Evolutionary conservation across 805 yeast species (phyloP).

Genomic region (Yarrowia osloensis): DNA sequence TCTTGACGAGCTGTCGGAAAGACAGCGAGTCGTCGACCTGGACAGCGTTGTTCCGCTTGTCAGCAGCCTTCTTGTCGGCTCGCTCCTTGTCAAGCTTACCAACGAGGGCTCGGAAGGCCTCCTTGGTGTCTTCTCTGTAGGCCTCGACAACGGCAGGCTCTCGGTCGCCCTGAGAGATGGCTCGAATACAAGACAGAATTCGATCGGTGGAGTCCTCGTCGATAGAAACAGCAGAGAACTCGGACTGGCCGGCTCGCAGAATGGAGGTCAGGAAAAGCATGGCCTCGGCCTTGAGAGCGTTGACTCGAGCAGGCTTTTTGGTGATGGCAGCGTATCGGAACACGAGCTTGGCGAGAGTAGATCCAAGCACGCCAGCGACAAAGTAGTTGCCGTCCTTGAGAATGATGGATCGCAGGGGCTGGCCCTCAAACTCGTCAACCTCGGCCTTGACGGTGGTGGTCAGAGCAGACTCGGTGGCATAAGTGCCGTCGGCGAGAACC

Average conservation of each 20-base stretch:
- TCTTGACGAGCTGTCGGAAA: constrained; percentile 74
- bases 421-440: constrained; percentile 46
- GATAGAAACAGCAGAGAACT: constrained; percentile 67
- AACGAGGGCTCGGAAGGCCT: constrained; percentile 76
- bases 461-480: constrained; percentile 89
- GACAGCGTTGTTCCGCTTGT: constrained; percentile 62
- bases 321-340: constrained; percentile 67
- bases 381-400: constrained; percentile 81
- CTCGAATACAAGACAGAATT: constrained; percentile 80
- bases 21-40: constrained; percentile 75
- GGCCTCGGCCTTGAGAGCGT: constrained; percentile 93
- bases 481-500: constrained; percentile 97
- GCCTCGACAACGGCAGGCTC: constrained; percentile 56
- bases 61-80: constrained; percentile 57
- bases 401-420: constrained; percentile 79
- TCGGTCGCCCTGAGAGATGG: constrained; percentile 63
- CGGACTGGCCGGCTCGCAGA: constrained; percentile 80
- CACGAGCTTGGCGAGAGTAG: constrained; percentile 85
- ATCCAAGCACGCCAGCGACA: constrained; percentile 81
- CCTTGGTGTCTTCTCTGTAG: constrained; percentile 83
- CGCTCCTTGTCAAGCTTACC: constrained; percentile 59
- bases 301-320: constrained; percentile 54
- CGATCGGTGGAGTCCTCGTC: constrained; percentile 98
- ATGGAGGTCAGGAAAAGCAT: constrained; percentile 89
- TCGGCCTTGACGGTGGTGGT: constrained; percentile 44